phyloP scores from a whole-genome alignment of 1,139 yeast genomes.

The Pneumocystis canis region DNA sequence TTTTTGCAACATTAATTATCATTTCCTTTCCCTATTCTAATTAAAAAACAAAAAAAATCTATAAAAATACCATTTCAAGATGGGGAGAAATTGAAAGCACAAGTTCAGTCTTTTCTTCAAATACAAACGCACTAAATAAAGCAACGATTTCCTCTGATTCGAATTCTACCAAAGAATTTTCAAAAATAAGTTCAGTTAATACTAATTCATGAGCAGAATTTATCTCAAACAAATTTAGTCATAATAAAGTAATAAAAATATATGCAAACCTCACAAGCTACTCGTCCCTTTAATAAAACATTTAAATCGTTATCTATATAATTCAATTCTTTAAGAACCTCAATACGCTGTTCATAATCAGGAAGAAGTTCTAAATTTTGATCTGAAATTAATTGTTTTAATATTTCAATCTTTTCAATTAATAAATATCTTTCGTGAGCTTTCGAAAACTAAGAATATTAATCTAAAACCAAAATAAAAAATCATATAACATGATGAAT shows the following conservation, averaged over 20 bases:
- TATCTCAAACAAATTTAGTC: constrained; percentile 23
- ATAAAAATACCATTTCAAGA: constrained; percentile 31
- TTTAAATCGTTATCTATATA: constrained; percentile 65
- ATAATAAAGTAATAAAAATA: neutral
- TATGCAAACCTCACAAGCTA: constrained; percentile 46
- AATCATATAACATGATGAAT: constrained; percentile 11
- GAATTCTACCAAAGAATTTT: constrained; percentile 81
- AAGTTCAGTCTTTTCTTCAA: constrained; percentile 61
- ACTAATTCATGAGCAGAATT: constrained; percentile 85
- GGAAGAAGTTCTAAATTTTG: constrained; percentile 84
- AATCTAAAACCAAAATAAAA: constrained; percentile 16
- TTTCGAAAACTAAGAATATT: constrained; percentile 18
- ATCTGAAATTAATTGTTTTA: constrained; percentile 57
- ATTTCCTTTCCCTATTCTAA: constrained; percentile 40
- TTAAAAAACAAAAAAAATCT: neutral
- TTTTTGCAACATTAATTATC: constrained; percentile 56
- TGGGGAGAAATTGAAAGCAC: constrained; percentile 62
- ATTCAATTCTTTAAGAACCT: constrained; percentile 55
- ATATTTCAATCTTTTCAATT: constrained; percentile 37
- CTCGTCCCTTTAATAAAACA: constrained; percentile 74
- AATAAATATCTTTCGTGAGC: constrained; percentile 36
- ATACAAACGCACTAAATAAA: constrained; percentile 74
- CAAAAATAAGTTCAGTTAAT: constrained; percentile 73
- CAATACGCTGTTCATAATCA: constrained; percentile 78
- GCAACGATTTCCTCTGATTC: constrained; percentile 96